A percentile compares a stretch with the other conserved stretches of the same genome.
These are phyloP conservation scores for Entophlyctis luteolus DNA, from an alignment of 192 early-diverging fungal species.

Conservation along the genomic window DNA sequence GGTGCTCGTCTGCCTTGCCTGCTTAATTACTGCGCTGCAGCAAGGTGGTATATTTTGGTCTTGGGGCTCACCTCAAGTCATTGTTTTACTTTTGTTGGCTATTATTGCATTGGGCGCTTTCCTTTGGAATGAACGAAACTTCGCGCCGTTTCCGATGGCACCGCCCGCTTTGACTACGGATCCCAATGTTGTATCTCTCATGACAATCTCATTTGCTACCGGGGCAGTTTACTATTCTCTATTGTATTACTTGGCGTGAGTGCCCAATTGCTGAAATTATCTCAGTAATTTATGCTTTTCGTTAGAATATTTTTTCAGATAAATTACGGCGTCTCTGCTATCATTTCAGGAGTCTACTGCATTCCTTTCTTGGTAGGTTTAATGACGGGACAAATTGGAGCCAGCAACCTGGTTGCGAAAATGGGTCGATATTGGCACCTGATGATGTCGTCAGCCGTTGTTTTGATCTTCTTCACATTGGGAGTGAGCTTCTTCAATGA, in stretches of 20 bases:
- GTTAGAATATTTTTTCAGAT: not conserved
- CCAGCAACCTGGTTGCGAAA: not conserved
- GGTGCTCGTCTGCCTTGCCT: not conserved
- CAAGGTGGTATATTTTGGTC: conserved; percentile 69
- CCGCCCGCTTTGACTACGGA: not conserved
- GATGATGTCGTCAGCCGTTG: not conserved
- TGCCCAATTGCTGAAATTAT: too few species aligned
- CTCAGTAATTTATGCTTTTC: too few species aligned
- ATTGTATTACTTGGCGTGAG: not conserved
- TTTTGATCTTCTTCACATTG: not conserved
- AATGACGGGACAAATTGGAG: not conserved
- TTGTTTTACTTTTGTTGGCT: conserved; percentile 59
- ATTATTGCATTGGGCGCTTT: not conserved
- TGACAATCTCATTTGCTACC: not conserved
- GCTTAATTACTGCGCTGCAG: conserved; percentile 47
- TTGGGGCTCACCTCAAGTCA: conserved; percentile 57
- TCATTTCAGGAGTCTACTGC: not conserved
- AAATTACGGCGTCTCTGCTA: not conserved
- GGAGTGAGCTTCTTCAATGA: not conserved
- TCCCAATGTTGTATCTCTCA: not conserved
- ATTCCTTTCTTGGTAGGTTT: not conserved
- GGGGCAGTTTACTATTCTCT: not conserved
- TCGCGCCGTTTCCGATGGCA: not conserved
- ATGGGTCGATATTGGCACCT: not conserved
- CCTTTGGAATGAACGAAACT: not conserved